A percentile compares a stretch with the other conserved stretches of the same genome.
These are phyloP conservation scores for Tylopilus subfusipes DNA, from an alignment of 768 basidiomycete genomes.

Conservation along the genomic window DNA sequence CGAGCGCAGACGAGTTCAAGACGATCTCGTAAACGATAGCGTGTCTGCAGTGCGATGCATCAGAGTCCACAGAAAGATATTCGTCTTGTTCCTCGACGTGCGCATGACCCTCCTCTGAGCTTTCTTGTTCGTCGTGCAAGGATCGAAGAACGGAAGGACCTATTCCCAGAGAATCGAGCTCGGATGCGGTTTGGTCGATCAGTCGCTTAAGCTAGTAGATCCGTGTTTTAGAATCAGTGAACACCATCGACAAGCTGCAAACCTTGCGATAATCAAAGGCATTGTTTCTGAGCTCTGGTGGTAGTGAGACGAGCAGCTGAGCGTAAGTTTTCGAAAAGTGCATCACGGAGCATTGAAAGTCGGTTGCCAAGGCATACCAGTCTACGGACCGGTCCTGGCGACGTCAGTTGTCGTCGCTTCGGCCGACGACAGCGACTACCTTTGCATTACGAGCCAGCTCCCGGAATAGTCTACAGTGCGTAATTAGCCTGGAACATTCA, in stretches of 20 bases:
- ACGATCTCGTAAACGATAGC: constrained; percentile 57
- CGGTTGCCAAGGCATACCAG: background rate
- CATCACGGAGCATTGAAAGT: constrained; percentile 42
- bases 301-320: constrained; percentile 60
- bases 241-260: background rate
- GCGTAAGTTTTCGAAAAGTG: constrained; percentile 72
- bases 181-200: constrained; percentile 76
- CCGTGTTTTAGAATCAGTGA: background rate
- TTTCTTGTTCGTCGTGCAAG: constrained; percentile 30
- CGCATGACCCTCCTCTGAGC: constrained; percentile 7
- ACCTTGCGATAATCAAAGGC: constrained; percentile 86
- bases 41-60: constrained; percentile 5
- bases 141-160: constrained; percentile 47
- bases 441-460: no score
- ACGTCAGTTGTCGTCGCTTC: background rate
- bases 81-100: background rate
- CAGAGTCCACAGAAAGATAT: background rate
- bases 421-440: no score
- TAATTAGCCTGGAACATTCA: no score
- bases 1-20: constrained; percentile 43
- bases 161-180: constrained; percentile 70
- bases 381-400: background rate
- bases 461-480: no score
- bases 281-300: constrained; percentile 71
- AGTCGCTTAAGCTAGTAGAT: constrained; percentile 78